phyloP scores from a whole-genome alignment of 768 basidiomycete species.

The Calocybe indica region DNA sequence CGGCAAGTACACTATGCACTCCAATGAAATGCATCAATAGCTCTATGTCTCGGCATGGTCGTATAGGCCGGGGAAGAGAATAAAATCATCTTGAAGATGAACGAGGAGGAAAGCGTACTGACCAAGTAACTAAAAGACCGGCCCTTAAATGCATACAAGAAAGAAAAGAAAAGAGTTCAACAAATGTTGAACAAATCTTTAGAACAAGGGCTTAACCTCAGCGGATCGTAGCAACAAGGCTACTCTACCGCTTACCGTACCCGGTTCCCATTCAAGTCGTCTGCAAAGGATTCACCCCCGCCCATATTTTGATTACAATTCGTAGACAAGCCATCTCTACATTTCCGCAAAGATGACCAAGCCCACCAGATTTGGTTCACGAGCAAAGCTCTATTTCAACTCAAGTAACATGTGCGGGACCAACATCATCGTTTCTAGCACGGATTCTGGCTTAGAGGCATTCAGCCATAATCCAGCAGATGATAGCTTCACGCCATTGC shows the following conservation, averaged over 20 bases:
- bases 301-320: slow-evolving; percentile 63
- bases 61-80: slow-evolving; percentile 92
- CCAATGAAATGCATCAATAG: slow-evolving; percentile 46
- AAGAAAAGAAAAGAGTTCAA: slow-evolving; percentile 37
- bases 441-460: slow-evolving; percentile 80
- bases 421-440: slow-evolving; percentile 71
- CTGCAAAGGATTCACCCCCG: slow-evolving; percentile 74
- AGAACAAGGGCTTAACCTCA: slow-evolving; percentile 72
- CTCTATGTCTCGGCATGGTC: slow-evolving; percentile 85
- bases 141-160: slow-evolving; percentile 34
- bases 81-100: slow-evolving; percentile 48
- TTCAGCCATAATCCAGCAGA: slow-evolving; percentile 83
- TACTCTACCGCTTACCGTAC: slow-evolving; percentile 76
- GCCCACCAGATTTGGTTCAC: slow-evolving; percentile 59
- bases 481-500: slow-evolving; percentile 78
- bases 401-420: slow-evolving; percentile 60
- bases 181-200: slow-evolving; percentile 57
- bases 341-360: slow-evolving; percentile 48
- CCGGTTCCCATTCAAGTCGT: slow-evolving; percentile 72
- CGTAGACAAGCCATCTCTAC: slow-evolving; percentile 42
- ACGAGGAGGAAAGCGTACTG: slow-evolving; percentile 1
- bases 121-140: slow-evolving; percentile 15
- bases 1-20: slow-evolving; percentile 79
- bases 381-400: slow-evolving; percentile 67
- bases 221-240: slow-evolving; percentile 75